Evolutionary conservation across 192 early-diverging fungal genomes (phyloP).

Genomic region (Oehlia diaphana): DNA sequence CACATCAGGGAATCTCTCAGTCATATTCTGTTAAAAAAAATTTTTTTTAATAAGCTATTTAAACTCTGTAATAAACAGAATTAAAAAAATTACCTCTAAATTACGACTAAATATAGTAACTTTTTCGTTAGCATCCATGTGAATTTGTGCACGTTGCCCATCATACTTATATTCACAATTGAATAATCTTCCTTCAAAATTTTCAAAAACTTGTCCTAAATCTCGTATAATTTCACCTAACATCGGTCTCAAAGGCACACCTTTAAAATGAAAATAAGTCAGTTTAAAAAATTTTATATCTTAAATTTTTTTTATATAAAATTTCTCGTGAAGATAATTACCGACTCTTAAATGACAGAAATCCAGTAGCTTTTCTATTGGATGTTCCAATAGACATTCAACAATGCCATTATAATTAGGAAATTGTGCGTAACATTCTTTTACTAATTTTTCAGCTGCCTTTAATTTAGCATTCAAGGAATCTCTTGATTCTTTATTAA

Average conservation of each 20-base stretch:
- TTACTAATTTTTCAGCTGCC: slow-evolving; percentile 48
- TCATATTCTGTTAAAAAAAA: slow-evolving; percentile 51
- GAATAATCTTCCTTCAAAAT: slow-evolving; percentile 75
- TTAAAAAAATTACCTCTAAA: slow-evolving; percentile 47
- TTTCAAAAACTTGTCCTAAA: slow-evolving; percentile 73
- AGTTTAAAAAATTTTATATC: background rate
- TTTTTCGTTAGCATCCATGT: slow-evolving; percentile 38
- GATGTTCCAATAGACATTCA: slow-evolving; percentile 63
- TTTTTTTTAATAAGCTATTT: background rate
- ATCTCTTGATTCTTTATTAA: slow-evolving; percentile 43
- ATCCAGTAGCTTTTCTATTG: slow-evolving; percentile 54
- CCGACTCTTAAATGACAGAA: slow-evolving; percentile 75
- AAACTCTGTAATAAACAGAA: too few species aligned
- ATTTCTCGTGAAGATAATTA: slow-evolving; percentile 5
- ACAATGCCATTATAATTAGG: slow-evolving; percentile 82
- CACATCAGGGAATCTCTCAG: slow-evolving; percentile 83
- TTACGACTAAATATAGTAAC: slow-evolving; percentile 79
- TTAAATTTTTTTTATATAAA: background rate
- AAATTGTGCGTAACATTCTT: slow-evolving; percentile 63
- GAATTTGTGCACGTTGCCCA: slow-evolving; percentile 86
- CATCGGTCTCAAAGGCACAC: slow-evolving; percentile 86
- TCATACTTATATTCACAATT: slow-evolving; percentile 94
- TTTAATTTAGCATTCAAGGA: slow-evolving; percentile 24
- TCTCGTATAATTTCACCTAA: slow-evolving; percentile 85
- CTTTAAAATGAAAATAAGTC: background rate